Percentiles rank a stretch among this genome's conserved stretches.
Conservation (phyloP, 306 rosid genomes). For the Boehmeria nivea region DNA sequence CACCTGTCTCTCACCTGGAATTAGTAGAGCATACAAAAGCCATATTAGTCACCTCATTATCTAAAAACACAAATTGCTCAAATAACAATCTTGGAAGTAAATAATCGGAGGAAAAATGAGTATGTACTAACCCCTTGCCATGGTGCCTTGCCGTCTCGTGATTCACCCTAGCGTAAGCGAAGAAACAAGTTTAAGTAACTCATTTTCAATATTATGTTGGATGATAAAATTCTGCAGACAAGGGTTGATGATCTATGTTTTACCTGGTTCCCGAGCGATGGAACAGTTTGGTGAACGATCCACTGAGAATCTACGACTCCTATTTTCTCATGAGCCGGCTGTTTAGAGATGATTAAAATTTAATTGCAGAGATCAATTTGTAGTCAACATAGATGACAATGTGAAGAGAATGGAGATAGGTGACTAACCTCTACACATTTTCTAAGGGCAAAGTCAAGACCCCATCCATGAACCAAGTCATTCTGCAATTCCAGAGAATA, state of each 20-base stretch:
- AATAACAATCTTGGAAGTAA: neutral
- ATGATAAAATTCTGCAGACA: neutral
- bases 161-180: conserved; percentile 64
- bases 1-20: conserved; percentile 94
- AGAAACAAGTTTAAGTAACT: too few species aligned
- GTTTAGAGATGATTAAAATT: conserved; percentile 9
- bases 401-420: conserved; percentile 6
- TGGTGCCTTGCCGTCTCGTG: conserved; percentile 59
- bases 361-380: conserved; percentile 12
- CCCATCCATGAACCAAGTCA: conserved; percentile 98
- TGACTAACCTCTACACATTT: conserved; percentile 81
- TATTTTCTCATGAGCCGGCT: conserved; percentile 98
- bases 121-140: conserved; percentile 74
- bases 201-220: neutral
- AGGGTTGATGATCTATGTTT: neutral
- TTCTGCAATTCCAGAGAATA: conserved; percentile 46
- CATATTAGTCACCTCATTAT: too few species aligned
- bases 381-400: neutral
- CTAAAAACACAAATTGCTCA: neutral
- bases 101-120: neutral
- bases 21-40: too few species aligned
- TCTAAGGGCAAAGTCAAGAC: conserved; percentile 92
- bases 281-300: conserved; percentile 90
- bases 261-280: conserved; percentile 93
- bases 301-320: conserved; percentile 98